Conservation (phyloP, 805 yeast species). For the Lipomyces kockii region DNA sequence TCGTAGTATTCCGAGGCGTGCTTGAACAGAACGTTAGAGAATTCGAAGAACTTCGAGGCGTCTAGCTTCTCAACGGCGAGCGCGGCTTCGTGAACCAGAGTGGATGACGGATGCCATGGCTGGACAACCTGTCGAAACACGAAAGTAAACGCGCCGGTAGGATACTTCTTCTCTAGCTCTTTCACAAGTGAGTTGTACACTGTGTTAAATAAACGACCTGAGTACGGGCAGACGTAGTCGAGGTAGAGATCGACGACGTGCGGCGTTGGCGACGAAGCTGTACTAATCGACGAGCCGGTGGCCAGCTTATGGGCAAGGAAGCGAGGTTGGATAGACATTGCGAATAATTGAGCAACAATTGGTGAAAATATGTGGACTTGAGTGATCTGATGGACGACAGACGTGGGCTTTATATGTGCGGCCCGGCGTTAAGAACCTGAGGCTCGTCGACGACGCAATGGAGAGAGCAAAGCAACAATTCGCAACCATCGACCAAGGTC, state of each 20-base stretch:
- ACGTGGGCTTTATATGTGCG: not conserved
- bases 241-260: conserved; percentile 64
- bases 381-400: too few species aligned
- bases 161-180: conserved; percentile 50
- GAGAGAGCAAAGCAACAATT: not conserved
- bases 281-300: conserved; percentile 13
- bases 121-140: conserved; percentile 77
- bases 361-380: not conserved
- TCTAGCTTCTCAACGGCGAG: conserved; percentile 64
- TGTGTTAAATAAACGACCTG: conserved; percentile 65
- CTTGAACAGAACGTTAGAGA: conserved; percentile 60
- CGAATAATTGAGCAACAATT: not conserved
- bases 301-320: conserved; percentile 32
- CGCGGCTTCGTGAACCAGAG: conserved; percentile 69
- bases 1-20: conserved; percentile 65
- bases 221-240: conserved; percentile 80
- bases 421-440: not conserved
- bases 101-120: conserved; percentile 87
- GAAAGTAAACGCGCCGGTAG: conserved; percentile 58
- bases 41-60: conserved; percentile 61
- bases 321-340: conserved; percentile 36
- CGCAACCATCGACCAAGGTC: not conserved
- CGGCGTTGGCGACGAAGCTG: conserved; percentile 19
- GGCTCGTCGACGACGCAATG: not conserved
- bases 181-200: conserved; percentile 61